Evolutionary conservation across 2,329 filamentous ascomycete genomes (phyloP).

Genomic region (Penicillium sp.): DNA sequence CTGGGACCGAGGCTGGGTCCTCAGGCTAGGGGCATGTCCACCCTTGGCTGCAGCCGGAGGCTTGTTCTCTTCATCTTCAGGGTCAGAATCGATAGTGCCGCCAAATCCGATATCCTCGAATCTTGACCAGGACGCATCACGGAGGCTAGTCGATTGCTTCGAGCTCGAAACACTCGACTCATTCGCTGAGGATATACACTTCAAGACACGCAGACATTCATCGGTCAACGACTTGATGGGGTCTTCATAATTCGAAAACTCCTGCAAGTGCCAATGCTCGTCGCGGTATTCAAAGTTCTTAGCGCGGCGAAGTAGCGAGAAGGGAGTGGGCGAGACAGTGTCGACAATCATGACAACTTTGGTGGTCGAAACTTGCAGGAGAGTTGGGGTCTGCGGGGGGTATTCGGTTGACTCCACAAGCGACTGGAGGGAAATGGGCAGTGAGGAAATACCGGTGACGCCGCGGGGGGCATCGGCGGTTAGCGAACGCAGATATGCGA

Average conservation of each 20-base stretch:
- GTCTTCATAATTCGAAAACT: slow-evolving; percentile 87
- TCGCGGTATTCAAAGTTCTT: slow-evolving; percentile 96
- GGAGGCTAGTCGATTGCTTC: slow-evolving; percentile 72
- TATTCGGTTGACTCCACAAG: slow-evolving; percentile 93
- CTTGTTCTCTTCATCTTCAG: slow-evolving; percentile 60
- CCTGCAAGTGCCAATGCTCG: slow-evolving; percentile 79
- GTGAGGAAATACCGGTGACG: slow-evolving; percentile 76
- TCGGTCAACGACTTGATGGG: slow-evolving; percentile 87
- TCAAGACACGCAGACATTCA: slow-evolving; percentile 88
- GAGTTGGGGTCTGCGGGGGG: slow-evolving; percentile 75
- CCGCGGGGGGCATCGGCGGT: slow-evolving; percentile 74
- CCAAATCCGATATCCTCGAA: slow-evolving; percentile 96
- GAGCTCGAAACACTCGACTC: slow-evolving; percentile 76
- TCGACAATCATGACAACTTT: slow-evolving; percentile 98
- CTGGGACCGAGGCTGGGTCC: slow-evolving; percentile 69
- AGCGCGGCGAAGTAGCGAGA: slow-evolving; percentile 83
- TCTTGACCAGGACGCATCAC: slow-evolving; percentile 91
- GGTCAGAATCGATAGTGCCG: slow-evolving; percentile 70
- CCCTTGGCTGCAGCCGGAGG: slow-evolving; percentile 34
- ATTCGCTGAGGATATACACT: slow-evolving; percentile 84
- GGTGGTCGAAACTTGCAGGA: slow-evolving; percentile 79
- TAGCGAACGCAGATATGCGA: slow-evolving; percentile 90
- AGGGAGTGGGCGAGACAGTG: slow-evolving; percentile 90
- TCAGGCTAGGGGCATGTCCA: slow-evolving; percentile 57
- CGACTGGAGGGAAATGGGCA: slow-evolving; percentile 89